Evolutionary conservation across 2,329 filamentous ascomycete species (phyloP), one percentile per base, ranked within the genome.

Genomic region (Westerdykella ornata): DNA sequence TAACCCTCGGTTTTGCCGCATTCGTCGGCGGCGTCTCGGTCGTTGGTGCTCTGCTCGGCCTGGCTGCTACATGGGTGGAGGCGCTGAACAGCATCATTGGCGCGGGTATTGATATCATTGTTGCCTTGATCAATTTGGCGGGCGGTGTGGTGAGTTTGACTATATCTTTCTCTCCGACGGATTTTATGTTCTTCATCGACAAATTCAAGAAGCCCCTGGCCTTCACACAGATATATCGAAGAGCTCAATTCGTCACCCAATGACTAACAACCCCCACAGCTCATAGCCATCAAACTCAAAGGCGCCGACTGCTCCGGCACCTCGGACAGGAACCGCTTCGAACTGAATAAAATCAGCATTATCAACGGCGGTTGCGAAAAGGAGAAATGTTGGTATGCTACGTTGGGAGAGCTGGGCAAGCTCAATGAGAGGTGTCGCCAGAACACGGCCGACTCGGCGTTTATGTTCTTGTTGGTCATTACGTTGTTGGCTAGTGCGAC

Each of bases 71-170:
- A 14, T 55, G 42, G 43, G 18, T 56, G 1, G 33, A 43, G 5
- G 15, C 46, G 2, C 42, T 59, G 3, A 43, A 53, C n/a, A 48
- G 52, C 9, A 30, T 43, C 1, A 33, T 54, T 8, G 48, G 47
- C 0, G 20, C 49, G 3, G 14, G 39, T 1, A 38, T 59, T 8
- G 56, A 57, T 22, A 45, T 13, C 1, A 9, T 52, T 1, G 22
- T 56, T 5, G 16, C 43, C 1, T 15, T 54, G 1, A 17, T 53
- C 8, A 54, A 57, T 30, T 20, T 54, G 4, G 45, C 49, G 5
- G 53, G 50, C 6, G 56, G 54, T 1, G 41, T 52, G 15, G 56
- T 59, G 51, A 30, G 54, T 55, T n/a, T n/a, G n/a, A 13, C 18
- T 30, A 5, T 31, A 14, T 14, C 19, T 4, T 39, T 35, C 35